These are phyloP conservation scores for Bryopsis sp. DNA, from an alignment of 139 green algal species.

Conservation along the genomic window DNA sequence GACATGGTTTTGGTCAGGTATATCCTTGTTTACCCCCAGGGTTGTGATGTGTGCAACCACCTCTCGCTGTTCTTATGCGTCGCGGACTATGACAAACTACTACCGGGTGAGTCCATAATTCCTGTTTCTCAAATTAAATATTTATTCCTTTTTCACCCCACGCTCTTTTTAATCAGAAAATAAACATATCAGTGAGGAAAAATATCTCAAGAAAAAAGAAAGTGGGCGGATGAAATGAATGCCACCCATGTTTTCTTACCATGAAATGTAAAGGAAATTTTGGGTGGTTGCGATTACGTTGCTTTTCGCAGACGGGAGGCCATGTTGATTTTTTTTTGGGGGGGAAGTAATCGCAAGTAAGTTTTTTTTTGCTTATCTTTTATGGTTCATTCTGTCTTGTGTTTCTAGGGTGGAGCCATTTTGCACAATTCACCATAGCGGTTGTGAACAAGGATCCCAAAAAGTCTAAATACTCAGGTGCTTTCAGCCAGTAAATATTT, in stretches of 20 bases:
- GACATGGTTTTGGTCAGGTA: slow-evolving; percentile 58
- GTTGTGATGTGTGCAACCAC: slow-evolving; percentile 97
- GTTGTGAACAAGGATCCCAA: slow-evolving; percentile 98
- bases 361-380: too few relatives aligned
- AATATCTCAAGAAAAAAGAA: too few relatives aligned
- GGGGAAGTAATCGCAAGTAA: too few relatives aligned
- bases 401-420: slow-evolving; percentile 86
- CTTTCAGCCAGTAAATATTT: background rate
- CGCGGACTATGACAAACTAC: slow-evolving; percentile 97
- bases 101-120: slow-evolving; percentile 59
- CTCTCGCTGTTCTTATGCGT: slow-evolving; percentile 97
- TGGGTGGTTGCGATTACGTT: too few relatives aligned
- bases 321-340: too few relatives aligned
- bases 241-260: too few relatives aligned
- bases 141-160: background rate
- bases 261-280: too few relatives aligned
- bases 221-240: too few relatives aligned
- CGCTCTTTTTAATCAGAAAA: too few relatives aligned
- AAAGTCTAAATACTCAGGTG: slow-evolving; percentile 92
- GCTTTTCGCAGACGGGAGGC: too few relatives aligned
- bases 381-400: too few relatives aligned
- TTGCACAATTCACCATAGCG: slow-evolving; percentile 98
- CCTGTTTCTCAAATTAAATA: background rate
- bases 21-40: slow-evolving; percentile 94
- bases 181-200: background rate